Conservation (phyloP, 1,284 basidiomycete species). For the Schizophyllum amplum region DNA sequence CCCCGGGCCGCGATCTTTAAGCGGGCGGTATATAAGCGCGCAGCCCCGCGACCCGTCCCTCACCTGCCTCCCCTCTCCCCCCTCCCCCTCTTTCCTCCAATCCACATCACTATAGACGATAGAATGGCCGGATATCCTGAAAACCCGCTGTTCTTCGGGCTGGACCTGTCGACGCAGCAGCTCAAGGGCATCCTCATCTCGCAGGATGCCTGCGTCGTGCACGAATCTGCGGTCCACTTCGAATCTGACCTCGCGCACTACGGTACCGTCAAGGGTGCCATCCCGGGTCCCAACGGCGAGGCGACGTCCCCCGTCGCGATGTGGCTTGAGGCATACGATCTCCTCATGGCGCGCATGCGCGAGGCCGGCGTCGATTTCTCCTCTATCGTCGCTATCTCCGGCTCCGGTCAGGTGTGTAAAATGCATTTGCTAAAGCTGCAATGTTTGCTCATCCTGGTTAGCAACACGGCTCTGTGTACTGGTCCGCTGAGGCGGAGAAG, state of each 20-base stretch:
- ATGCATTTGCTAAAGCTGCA: background rate
- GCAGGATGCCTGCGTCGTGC: slow-evolving; percentile 50
- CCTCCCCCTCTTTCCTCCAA: background rate
- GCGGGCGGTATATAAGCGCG: background rate
- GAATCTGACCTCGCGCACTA: slow-evolving; percentile 73
- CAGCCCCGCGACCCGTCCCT: background rate
- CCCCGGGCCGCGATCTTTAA: background rate
- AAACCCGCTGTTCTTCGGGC: slow-evolving; percentile 66
- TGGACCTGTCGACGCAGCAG: slow-evolving; percentile 86
- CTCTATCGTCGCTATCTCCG: slow-evolving; percentile 59
- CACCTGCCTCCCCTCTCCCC: background rate
- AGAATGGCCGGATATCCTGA: background rate
- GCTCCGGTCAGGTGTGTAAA: slow-evolving; percentile 60
- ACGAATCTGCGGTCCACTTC: slow-evolving; percentile 74
- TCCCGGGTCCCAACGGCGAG: slow-evolving; percentile 60
- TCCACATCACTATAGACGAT: background rate
- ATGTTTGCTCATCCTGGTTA: slow-evolving; percentile 20
- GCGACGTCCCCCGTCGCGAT: slow-evolving; percentile 78
- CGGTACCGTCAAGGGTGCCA: slow-evolving; percentile 67
- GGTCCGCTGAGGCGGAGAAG: slow-evolving; percentile 52
- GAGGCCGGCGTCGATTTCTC: slow-evolving; percentile 48
- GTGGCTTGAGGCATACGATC: slow-evolving; percentile 81
- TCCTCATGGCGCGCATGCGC: slow-evolving; percentile 67
- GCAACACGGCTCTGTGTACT: slow-evolving; percentile 92
- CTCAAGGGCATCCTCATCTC: slow-evolving; percentile 72